Evolutionary conservation across 2,329 filamentous ascomycete species (phyloP).

Genomic region (Ophiognomonia clavigignenti-juglandacearum): DNA sequence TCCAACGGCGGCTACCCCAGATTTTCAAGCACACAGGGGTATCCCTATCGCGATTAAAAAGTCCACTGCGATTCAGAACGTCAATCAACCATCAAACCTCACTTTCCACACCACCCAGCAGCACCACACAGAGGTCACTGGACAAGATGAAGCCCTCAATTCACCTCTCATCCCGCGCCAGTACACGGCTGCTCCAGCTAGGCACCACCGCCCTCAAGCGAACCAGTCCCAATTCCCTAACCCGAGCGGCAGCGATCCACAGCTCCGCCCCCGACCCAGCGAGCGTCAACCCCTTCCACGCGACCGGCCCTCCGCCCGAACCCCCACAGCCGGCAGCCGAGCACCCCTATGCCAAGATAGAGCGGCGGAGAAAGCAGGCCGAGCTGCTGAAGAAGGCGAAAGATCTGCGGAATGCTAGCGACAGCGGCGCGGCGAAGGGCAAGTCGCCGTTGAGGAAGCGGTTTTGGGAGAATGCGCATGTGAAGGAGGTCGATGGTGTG

Average conservation of each 20-base stretch:
- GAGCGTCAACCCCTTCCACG: constrained; percentile 47
- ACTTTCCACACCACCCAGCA: neutral
- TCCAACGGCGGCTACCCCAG: no score
- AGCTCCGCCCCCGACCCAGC: constrained; percentile 33
- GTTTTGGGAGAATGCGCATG: constrained; percentile 83
- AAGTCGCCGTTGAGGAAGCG: constrained; percentile 51
- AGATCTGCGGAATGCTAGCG: constrained; percentile 37
- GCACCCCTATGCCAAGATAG: constrained; percentile 37
- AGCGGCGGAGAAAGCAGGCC: constrained; percentile 49
- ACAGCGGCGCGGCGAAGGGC: constrained; percentile 14
- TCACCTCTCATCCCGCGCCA: constrained; percentile 3
- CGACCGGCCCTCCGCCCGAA: constrained; percentile 54
- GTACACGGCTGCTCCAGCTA: neutral
- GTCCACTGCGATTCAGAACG: neutral
- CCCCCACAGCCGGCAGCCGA: constrained; percentile 42
- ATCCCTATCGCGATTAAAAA: neutral
- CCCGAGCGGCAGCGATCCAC: constrained; percentile 16
- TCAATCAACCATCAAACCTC: neutral
- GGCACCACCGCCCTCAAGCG: neutral
- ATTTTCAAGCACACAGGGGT: no score
- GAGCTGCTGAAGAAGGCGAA: constrained; percentile 47
- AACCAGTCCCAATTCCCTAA: neutral
- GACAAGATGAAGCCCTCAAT: constrained; percentile 8
- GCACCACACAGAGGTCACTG: neutral
- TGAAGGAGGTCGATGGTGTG: constrained; percentile 63